Conservation (phyloP, 2,329 filamentous ascomycete genomes). For the Hypoxylon sp. region DNA sequence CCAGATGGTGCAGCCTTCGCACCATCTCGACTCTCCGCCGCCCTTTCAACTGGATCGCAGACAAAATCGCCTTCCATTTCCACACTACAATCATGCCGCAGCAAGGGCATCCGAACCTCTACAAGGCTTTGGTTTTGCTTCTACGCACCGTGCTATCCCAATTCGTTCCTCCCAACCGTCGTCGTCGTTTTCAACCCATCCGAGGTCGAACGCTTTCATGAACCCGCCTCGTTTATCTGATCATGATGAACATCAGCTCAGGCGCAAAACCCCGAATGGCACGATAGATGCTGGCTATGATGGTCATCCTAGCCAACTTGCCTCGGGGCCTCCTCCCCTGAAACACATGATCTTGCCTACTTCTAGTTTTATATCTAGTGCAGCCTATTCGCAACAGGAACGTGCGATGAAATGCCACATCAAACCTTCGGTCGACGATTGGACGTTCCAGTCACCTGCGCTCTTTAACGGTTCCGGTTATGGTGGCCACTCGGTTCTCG, state of each 20-base stretch:
- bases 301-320: slow-evolving; percentile 81
- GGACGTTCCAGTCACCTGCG: slow-evolving; percentile 43
- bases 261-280: slow-evolving; percentile 94
- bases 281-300: slow-evolving; percentile 94
- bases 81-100: slow-evolving; percentile 34
- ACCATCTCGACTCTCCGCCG: slow-evolving; percentile 58
- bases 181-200: slow-evolving; percentile 52
- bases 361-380: slow-evolving; percentile 56
- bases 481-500: slow-evolving; percentile 36
- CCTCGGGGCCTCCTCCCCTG: slow-evolving; percentile 79
- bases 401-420: slow-evolving; percentile 42
- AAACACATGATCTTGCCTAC: slow-evolving; percentile 87
- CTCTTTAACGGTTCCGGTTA: slow-evolving; percentile 41
- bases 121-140: slow-evolving; percentile 30
- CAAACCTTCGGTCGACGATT: slow-evolving; percentile 42
- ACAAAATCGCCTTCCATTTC: slow-evolving; percentile 43
- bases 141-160: slow-evolving; percentile 55
- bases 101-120: slow-evolving; percentile 31
- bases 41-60: slow-evolving; percentile 51
- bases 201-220: slow-evolving; percentile 49
- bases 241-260: slow-evolving; percentile 80
- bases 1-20: slow-evolving; percentile 64
- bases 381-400: slow-evolving; percentile 49
- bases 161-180: slow-evolving; percentile 58
- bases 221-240: slow-evolving; percentile 52